Base-by-base conservation (phyloP, 371 early-diverging fungal genomes). In the Apophysomyces sp. region DNA sequence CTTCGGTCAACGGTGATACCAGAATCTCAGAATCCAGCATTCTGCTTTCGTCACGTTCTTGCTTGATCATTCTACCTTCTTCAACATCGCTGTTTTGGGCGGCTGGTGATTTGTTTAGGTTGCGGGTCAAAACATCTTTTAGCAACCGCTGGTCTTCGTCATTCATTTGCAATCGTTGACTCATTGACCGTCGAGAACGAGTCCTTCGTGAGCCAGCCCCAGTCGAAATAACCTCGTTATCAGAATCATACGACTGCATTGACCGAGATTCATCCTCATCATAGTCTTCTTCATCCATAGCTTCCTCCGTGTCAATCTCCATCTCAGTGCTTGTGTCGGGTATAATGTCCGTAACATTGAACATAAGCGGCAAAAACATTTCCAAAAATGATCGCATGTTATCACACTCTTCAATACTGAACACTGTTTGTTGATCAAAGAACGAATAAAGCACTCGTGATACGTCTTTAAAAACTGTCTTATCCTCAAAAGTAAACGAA, bases 161-260 rank as follows among this genome's bases (percentile, higher is more conserved):
- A 71, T 95, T 94, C 61, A 90, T n/a, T 16, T 40, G 41, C 16
- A n/a, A 40, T 40, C 41, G 92, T 80, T 95, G 93, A n/a, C n/a
- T 40, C 41, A 40, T 40, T n/a, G 41, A 12, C n/a, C 41, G 41
- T 40, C 41, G 16, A 98, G 82, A 89, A 92, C 64, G 98, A 71
- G 18, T 88, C 86, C 65, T 98, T 98, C 71, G 97, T 97, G 63
- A 81, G 92, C n/a, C 71, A 68, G 63, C 92, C 97, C 77, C 41
- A n/a, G 3, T 40, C 6, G 41, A 40, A 5, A 49, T 16, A 7
- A 29, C 49, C 28, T 58, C 59, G 29, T 49, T 49, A n/a, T 58
- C 59, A 3, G 59, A 58, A 32, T 58, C 59, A 31, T 49, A 58
- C 30, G 59, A 58, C 24, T 55, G 55, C 28, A 55, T 55, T 29